Conservation (phyloP, 2,329 filamentous ascomycete genomes). For the Leptosphaerulina australis region DNA sequence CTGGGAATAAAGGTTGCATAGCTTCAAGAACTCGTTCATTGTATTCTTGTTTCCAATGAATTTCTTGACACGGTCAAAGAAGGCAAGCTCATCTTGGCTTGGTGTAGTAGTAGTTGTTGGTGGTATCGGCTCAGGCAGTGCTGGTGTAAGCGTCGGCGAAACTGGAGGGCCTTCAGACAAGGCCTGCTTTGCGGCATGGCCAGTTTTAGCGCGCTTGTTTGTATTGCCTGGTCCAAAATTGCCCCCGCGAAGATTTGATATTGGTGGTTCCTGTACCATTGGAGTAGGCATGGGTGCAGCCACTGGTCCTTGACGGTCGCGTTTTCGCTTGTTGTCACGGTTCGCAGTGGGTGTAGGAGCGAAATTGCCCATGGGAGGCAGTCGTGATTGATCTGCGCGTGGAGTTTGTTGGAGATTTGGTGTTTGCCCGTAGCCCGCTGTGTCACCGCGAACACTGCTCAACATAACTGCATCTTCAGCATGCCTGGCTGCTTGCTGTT, state of each 20-base stretch:
- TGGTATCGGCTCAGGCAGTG: conserved; percentile 83
- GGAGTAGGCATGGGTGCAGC: conserved; percentile 43
- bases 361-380: conserved; percentile 95
- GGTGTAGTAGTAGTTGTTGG: conserved; percentile 76
- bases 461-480: conserved; percentile 71
- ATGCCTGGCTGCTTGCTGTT: conserved; percentile 66
- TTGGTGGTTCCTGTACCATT: conserved; percentile 42
- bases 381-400: conserved; percentile 53
- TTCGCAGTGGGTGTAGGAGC: conserved; percentile 80
- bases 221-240: conserved; percentile 36
- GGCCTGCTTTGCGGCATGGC: conserved; percentile 64
- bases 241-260: conserved; percentile 38
- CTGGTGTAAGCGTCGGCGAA: conserved; percentile 86
- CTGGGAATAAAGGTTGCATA: conserved; percentile 93
- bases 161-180: conserved; percentile 66
- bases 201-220: conserved; percentile 72
- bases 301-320: conserved; percentile 65
- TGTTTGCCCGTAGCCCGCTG: conserved; percentile 53
- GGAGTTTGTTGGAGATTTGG: conserved; percentile 58
- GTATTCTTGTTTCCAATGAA: conserved; percentile 89
- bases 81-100: conserved; percentile 82
- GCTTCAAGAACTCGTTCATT: conserved; percentile 95
- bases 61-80: conserved; percentile 97
- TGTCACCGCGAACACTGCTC: conserved; percentile 66
- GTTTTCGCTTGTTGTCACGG: conserved; percentile 87